Percentiles rank a stretch among this genome's conserved stretches.
Conservation (phyloP, 352 stramenopile genomes). For the Sclerospora graminicola region DNA sequence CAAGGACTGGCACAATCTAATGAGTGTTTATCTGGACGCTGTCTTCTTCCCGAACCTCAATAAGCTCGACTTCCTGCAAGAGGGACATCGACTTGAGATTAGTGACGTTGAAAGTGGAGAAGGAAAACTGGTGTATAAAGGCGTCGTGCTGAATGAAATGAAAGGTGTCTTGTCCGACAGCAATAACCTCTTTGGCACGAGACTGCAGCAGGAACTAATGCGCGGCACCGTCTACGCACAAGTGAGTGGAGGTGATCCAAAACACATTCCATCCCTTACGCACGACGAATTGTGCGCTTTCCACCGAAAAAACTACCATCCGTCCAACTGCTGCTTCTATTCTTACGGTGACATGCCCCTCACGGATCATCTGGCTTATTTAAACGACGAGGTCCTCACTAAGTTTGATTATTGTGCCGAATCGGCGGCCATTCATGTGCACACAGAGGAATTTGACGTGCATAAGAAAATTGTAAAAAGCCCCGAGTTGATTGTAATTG, state of each 20-base stretch:
- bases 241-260: slow-evolving; percentile 68
- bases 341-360: slow-evolving; percentile 84
- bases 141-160: slow-evolving; percentile 99
- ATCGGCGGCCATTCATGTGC: slow-evolving; percentile 39
- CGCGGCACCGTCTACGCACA: slow-evolving; percentile 80
- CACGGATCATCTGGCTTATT: slow-evolving; percentile 59
- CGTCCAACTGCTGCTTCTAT: slow-evolving; percentile 85
- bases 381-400: slow-evolving; percentile 56
- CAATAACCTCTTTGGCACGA: slow-evolving; percentile 88
- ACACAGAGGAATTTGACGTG: slow-evolving; percentile 33
- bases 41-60: slow-evolving; percentile 92
- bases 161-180: slow-evolving; percentile 96
- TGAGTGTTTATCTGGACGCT: slow-evolving; percentile 96
- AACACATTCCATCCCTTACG: slow-evolving; percentile 57
- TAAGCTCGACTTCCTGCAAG: slow-evolving; percentile 67
- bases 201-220: slow-evolving; percentile 88
- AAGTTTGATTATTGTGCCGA: slow-evolving; percentile 53
- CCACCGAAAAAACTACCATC: slow-evolving; percentile 81
- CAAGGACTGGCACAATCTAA: slow-evolving; percentile 97
- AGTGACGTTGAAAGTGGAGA: slow-evolving; percentile 23
- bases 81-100: slow-evolving; percentile 69
- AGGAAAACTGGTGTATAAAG: slow-evolving; percentile 61
- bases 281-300: slow-evolving; percentile 75
- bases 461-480: slow-evolving; percentile 12
- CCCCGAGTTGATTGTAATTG: slow-evolving; percentile 27